A percentile compares a stretch with the other conserved stretches of the same genome.
phyloP scores from a whole-genome alignment of 1,139 yeast species.

The Yamadazyma atlantica region DNA sequence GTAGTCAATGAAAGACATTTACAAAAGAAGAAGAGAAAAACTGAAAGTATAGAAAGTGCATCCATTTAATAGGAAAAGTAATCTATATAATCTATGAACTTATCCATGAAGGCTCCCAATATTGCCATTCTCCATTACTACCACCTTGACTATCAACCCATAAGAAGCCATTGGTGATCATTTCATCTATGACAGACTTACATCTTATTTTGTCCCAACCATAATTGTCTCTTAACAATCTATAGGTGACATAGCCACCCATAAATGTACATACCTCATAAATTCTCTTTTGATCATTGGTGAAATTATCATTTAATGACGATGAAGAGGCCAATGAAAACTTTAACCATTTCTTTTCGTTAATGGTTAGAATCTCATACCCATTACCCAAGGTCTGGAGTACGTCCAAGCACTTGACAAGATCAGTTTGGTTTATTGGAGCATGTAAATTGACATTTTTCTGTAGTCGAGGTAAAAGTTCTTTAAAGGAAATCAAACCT shows the following conservation, averaged over 20 bases:
- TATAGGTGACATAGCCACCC: conserved; percentile 63
- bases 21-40: conserved; percentile 34
- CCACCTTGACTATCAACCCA: conserved; percentile 76
- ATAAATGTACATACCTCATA: conserved; percentile 71
- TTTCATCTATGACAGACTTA: conserved; percentile 65
- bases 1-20: conserved; percentile 65
- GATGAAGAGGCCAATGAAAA: conserved; percentile 33
- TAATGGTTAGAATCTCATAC: conserved; percentile 33
- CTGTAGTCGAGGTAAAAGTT: conserved; percentile 39
- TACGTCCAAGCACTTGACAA: conserved; percentile 20
- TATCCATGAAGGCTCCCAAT: conserved; percentile 58
- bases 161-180: conserved; percentile 76
- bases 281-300: conserved; percentile 64
- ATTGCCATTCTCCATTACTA: conserved; percentile 45
- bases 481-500: conserved; percentile 69
- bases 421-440: conserved; percentile 19
- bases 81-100: too few relatives aligned
- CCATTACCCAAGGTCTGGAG: conserved; percentile 36
- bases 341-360: conserved; percentile 41
- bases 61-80: too few relatives aligned
- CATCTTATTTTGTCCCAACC: conserved; percentile 70
- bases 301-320: conserved; percentile 24
- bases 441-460: conserved; percentile 21
- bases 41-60: too few relatives aligned
- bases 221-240: conserved; percentile 66